Percentiles rank a stretch among this genome's conserved stretches.
phyloP scores from a whole-genome alignment of 2,329 filamentous ascomycete genomes.

The Apiospora arundinis region DNA sequence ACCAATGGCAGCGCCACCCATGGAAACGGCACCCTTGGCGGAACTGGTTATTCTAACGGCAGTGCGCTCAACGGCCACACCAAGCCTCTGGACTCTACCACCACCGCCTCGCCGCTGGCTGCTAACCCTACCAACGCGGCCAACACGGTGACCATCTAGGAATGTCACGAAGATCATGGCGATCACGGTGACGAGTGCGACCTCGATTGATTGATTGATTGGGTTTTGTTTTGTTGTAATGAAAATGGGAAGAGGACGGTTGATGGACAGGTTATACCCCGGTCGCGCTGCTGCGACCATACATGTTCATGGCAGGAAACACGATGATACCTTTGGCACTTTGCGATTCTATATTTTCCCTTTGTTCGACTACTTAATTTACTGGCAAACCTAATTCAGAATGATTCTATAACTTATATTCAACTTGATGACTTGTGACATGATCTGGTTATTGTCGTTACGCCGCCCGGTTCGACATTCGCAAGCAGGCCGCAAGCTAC shows the following conservation, averaged over 20 bases:
- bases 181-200: not conserved
- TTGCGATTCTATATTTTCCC: not conserved
- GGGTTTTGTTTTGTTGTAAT: not conserved
- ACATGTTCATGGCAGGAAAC: constrained; percentile 17
- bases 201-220: not conserved
- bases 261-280: constrained; percentile 20
- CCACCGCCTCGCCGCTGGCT: too few relatives aligned
- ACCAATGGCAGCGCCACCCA: constrained; percentile 19
- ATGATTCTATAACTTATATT: not conserved
- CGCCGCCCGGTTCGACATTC: too few relatives aligned
- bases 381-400: not conserved
- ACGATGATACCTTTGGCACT: constrained; percentile 23
- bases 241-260: not conserved
- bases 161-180: constrained; percentile 15
- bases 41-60: not conserved
- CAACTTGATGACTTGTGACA: not conserved
- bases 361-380: constrained; percentile 13
- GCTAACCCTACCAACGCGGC: not conserved
- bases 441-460: too few relatives aligned
- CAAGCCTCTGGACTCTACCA: not conserved
- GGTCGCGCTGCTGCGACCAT: not conserved
- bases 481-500: too few relatives aligned
- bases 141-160: constrained; percentile 21
- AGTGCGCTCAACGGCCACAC: not conserved
- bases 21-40: not conserved